Base-by-base conservation (phyloP, 2,329 filamentous ascomycete species). In the Pseudogymnoascus verrucosus region DNA sequence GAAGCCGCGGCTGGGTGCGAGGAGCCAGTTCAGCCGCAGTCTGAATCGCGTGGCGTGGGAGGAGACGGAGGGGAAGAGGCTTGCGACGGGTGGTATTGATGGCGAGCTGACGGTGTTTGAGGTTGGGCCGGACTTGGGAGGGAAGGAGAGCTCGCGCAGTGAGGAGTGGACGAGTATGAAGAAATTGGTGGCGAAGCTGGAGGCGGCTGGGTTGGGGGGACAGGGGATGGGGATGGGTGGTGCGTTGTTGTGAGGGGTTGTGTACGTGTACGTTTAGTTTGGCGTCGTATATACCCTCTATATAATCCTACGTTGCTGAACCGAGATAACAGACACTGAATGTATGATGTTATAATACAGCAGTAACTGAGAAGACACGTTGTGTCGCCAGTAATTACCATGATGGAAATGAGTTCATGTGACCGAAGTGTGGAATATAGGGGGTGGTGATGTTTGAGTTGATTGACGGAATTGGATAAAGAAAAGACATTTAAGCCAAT, bases 41-140 rank as follows among this genome's bases (percentile, higher is more conserved):
- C 77, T 99, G 71, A 99, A 99, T 76, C 96, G 95, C 78, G 80
- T 97, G 47, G 89, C 91, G 0, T 99, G 95, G 95, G 95, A 99
- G 77, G 86, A 87, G 70, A 88, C 86, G 51, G 93, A 97, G 73
- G 96, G 95, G 60, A 89, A 89, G 76, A 84, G 90, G 61, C 79
- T 98, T 61, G 95, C 93, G 1, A 92, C 92, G 0, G 96, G 95
- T 51, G 95, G 95, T 3, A 88, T 99, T 66, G 93, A 97, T 72
- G 93, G 93, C 10, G 86, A 91, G 1, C 81, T 97, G 21, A 96
- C 90, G 0, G 86, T 99, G 6, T 99, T 98, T 72, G 95, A 99
- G 77, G 93, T 99, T 64, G 88, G 91, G 23, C 79, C 82, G 70
- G 85, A 93, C 68, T 75, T 96, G 10, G 92, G 93, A 26, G 93